Conservation (phyloP, 2,329 filamentous ascomycete genomes). For the Mycosphaerelloides madeirae region DNA sequence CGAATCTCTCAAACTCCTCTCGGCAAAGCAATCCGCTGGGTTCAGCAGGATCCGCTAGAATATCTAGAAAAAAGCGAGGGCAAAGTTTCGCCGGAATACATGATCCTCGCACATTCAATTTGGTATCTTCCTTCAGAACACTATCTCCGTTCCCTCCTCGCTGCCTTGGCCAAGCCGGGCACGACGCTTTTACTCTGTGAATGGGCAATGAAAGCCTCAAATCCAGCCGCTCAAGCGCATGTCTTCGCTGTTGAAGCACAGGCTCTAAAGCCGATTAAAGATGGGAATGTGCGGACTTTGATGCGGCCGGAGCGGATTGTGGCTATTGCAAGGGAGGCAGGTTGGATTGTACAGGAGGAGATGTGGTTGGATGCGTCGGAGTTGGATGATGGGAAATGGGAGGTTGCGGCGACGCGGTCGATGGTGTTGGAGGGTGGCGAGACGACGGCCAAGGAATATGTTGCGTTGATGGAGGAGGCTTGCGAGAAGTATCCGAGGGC, state of each 20-base stretch:
- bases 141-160: neutral
- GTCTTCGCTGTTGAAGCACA: constrained; percentile 51
- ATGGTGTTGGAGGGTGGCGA: constrained; percentile 19
- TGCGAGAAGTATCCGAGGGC: constrained; percentile 7
- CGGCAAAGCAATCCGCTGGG: constrained; percentile 4
- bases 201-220: constrained; percentile 6
- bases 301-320: constrained; percentile 42
- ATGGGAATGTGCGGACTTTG: constrained; percentile 47
- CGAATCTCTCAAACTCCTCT: neutral
- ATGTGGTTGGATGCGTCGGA: constrained; percentile 31
- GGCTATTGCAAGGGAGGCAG: constrained; percentile 32
- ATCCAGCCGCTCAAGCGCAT: constrained; percentile 41
- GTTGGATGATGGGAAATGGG: constrained; percentile 47
- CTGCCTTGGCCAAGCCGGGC: neutral
- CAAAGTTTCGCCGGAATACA: constrained; percentile 3
- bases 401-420: constrained; percentile 30
- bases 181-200: constrained; percentile 9
- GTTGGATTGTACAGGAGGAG: constrained; percentile 39
- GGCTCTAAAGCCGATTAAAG: constrained; percentile 35
- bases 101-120: constrained; percentile 13
- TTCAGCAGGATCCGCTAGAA: constrained; percentile 6
- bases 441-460: constrained; percentile 24
- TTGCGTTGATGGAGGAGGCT: constrained; percentile 26
- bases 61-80: constrained; percentile 1
- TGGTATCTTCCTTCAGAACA: constrained; percentile 8